Percentiles rank a stretch among this genome's conserved stretches.
phyloP scores from a whole-genome alignment of 257 asterid genomes.

The Handroanthus guayacan region DNA sequence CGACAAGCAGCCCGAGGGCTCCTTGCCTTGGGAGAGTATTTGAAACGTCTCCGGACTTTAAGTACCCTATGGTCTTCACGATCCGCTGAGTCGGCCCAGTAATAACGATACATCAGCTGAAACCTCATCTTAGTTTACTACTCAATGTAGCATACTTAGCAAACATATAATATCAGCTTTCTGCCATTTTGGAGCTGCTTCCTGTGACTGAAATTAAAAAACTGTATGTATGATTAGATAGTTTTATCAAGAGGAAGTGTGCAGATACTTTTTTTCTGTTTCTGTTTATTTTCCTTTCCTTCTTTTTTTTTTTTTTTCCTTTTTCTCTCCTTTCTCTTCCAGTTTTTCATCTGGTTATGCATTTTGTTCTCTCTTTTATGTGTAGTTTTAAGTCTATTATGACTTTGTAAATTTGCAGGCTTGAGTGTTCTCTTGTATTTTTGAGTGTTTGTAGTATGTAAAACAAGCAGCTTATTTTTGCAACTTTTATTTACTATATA shows the following conservation, averaged over 20 bases:
- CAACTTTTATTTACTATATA: not conserved
- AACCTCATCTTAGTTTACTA: conserved; percentile 30
- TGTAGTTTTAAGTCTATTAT: conserved; percentile 17
- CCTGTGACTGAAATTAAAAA: conserved; percentile 38
- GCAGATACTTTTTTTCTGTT: conserved; percentile 29
- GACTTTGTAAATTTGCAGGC: conserved; percentile 32
- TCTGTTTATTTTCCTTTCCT: not conserved
- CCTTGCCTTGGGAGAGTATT: conserved; percentile 62
- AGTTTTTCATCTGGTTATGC: conserved; percentile 22
- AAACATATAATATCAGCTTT: conserved; percentile 39
- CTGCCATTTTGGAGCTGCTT: conserved; percentile 56
- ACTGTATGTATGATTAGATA: conserved; percentile 57
- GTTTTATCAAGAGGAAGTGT: conserved; percentile 51
- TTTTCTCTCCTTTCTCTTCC: conserved; percentile 10
- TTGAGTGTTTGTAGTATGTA: conserved; percentile 33
- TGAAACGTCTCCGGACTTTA: conserved; percentile 56
- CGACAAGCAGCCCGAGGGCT: conserved; percentile 66
- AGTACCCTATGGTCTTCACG: conserved; percentile 56
- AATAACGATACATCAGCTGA: conserved; percentile 15
- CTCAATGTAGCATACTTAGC: conserved; percentile 33
- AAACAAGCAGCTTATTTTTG: conserved; percentile 6
- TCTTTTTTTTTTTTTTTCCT: conserved; percentile 21
- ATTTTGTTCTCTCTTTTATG: conserved; percentile 21
- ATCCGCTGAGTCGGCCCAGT: conserved; percentile 49
- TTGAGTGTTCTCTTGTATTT: conserved; percentile 36